These are phyloP conservation scores for Russula dissimulans DNA, from an alignment of 768 basidiomycete species.

Conservation along the genomic window DNA sequence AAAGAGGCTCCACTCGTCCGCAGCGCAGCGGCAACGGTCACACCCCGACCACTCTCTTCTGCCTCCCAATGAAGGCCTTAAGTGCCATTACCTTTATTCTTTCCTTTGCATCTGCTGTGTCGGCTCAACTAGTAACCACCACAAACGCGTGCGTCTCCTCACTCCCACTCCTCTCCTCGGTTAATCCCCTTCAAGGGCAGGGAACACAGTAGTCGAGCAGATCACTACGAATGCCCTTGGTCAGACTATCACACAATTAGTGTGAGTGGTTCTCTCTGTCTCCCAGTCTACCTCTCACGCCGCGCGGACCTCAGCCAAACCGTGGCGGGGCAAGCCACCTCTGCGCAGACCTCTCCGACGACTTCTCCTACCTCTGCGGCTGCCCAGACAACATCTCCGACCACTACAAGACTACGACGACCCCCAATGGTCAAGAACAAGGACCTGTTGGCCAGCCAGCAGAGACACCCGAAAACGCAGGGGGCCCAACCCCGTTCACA, in stretches of 20 bases:
- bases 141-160: constrained; percentile 36
- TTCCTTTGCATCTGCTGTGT: constrained; percentile 19
- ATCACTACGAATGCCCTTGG: constrained; percentile 35
- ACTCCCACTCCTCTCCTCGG: constrained; percentile 4
- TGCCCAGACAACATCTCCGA: constrained; percentile 20
- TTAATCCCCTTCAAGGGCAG: constrained; percentile 28
- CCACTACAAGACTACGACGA: constrained; percentile 14
- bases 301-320: constrained; percentile 13
- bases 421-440: constrained; percentile 25
- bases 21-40: not conserved
- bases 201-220: constrained; percentile 44
- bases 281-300: not conserved
- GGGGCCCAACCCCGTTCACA: constrained; percentile 23
- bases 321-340: constrained; percentile 7
- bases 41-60: not conserved
- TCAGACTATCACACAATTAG: constrained; percentile 31
- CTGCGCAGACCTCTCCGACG: constrained; percentile 15
- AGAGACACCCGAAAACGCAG: constrained; percentile 21
- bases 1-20: not conserved
- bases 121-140: constrained; percentile 33
- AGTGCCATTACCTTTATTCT: constrained; percentile 13
- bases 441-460: constrained; percentile 53
- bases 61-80: constrained; percentile 11
- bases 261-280: constrained; percentile 30
- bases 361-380: constrained; percentile 22